These are phyloP conservation scores for Hymenoscyphus fructigenus DNA, from an alignment of 2,329 filamentous ascomycete species.

Conservation along the genomic window DNA sequence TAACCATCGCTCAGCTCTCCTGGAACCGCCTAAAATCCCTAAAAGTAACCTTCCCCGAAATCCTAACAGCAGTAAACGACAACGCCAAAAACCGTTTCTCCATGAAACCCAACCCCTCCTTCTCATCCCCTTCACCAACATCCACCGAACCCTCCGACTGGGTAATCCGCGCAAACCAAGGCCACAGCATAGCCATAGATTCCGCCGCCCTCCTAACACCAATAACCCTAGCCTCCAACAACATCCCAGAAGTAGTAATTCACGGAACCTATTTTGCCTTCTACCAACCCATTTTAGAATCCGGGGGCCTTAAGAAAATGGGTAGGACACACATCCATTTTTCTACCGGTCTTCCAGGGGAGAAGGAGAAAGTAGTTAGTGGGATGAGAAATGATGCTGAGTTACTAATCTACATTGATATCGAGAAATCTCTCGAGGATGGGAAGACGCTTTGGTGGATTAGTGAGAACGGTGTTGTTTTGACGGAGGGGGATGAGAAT, in stretches of 20 bases:
- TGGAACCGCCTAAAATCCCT: conserved; percentile 58
- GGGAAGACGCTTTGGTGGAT: conserved; percentile 69
- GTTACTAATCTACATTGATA: conserved; percentile 74
- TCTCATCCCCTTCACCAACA: conserved; percentile 25
- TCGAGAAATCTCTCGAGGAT: conserved; percentile 63
- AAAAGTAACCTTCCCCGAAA: conserved; percentile 71
- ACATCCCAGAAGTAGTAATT: conserved; percentile 67
- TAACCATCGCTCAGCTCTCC: conserved; percentile 30
- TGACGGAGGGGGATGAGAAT: conserved; percentile 58
- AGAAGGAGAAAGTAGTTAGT: conserved; percentile 56
- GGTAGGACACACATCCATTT: conserved; percentile 87
- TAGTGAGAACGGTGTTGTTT: conserved; percentile 74
- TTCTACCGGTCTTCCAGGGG: conserved; percentile 65
- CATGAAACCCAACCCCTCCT: conserved; percentile 56
- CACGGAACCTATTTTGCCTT: conserved; percentile 87
- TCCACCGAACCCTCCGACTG: conserved; percentile 61
- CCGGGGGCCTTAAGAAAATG: conserved; percentile 81
- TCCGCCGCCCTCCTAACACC: conserved; percentile 69
- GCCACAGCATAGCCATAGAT: conserved; percentile 78
- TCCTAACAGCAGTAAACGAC: conserved; percentile 65
- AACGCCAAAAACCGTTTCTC: conserved; percentile 93
- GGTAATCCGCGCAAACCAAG: conserved; percentile 93
- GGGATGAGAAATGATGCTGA: conserved; percentile 80
- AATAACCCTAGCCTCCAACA: conserved; percentile 57
- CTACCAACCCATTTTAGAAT: conserved; percentile 72